Evolutionary conservation across 139 green algal species (phyloP).

Genomic region (Chlorella vulgaris): DNA sequence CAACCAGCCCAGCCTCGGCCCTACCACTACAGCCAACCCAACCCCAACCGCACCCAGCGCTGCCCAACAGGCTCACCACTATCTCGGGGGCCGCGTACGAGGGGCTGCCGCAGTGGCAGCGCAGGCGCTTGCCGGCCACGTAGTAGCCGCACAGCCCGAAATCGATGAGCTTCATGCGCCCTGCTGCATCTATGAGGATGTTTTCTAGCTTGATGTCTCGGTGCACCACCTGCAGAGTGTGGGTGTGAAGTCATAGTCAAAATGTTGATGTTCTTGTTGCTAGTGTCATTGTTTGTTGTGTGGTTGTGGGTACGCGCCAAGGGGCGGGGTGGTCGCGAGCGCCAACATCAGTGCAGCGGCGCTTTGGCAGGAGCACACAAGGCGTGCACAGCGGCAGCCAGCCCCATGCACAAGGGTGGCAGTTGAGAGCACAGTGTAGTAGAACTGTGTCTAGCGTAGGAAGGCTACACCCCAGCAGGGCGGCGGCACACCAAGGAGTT

Average conservation of each 20-base stretch:
- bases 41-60: not conserved
- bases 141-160: conserved; percentile 81
- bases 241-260: not conserved
- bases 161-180: conserved; percentile 82
- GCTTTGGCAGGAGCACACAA: no score
- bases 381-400: no score
- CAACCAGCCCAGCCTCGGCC: not conserved
- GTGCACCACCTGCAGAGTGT: conserved; percentile 34
- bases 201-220: conserved; percentile 83
- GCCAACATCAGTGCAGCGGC: no score
- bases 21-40: not conserved
- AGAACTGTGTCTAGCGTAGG: no score
- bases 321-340: no score
- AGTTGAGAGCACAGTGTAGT: no score
- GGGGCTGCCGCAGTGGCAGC: conserved; percentile 80
- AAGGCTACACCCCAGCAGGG: no score
- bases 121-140: conserved; percentile 47
- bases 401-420: not conserved
- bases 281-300: not conserved
- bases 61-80: conserved; percentile 38
- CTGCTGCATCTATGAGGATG: conserved; percentile 70
- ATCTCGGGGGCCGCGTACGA: conserved; percentile 93
- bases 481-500: not conserved
- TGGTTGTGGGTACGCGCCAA: not conserved
- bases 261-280: not conserved